Conservation (phyloP, 179 eudicot species). For the Drosera spatulata region DNA sequence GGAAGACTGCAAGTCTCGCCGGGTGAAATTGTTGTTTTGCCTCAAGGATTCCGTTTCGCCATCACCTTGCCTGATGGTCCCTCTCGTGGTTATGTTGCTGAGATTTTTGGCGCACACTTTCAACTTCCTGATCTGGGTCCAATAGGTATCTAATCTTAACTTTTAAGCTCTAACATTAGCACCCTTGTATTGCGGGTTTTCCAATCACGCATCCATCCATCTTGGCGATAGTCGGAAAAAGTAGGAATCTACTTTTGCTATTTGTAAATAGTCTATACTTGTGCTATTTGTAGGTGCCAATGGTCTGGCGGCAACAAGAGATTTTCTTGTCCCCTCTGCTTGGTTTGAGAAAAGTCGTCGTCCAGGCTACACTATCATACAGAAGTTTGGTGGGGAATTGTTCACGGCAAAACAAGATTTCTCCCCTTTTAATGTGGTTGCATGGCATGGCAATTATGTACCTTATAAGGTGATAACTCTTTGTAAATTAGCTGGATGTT, state of each 20-base stretch:
- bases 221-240: too few relatives aligned
- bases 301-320: constrained; percentile 88
- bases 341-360: constrained; percentile 59
- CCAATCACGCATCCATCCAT: too few relatives aligned
- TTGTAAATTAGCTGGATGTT: neutral
- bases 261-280: neutral
- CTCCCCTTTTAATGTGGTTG: constrained; percentile 94
- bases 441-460: constrained; percentile 97
- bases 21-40: constrained; percentile 77
- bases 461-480: constrained; percentile 59
- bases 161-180: too few relatives aligned
- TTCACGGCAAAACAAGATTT: constrained; percentile 97
- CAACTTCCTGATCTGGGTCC: constrained; percentile 98
- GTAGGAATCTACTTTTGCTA: neutral
- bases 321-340: constrained; percentile 77
- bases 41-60: constrained; percentile 85
- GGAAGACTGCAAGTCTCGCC: constrained; percentile 82
- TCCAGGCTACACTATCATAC: constrained; percentile 71
- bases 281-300: constrained; percentile 63
- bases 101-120: constrained; percentile 83
- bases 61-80: constrained; percentile 87
- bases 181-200: too few relatives aligned
- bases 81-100: constrained; percentile 92
- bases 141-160: constrained; percentile 38
- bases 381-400: constrained; percentile 91